Conservation (phyloP, 176 grass and related monocot species). For the Typha latifolia region DNA sequence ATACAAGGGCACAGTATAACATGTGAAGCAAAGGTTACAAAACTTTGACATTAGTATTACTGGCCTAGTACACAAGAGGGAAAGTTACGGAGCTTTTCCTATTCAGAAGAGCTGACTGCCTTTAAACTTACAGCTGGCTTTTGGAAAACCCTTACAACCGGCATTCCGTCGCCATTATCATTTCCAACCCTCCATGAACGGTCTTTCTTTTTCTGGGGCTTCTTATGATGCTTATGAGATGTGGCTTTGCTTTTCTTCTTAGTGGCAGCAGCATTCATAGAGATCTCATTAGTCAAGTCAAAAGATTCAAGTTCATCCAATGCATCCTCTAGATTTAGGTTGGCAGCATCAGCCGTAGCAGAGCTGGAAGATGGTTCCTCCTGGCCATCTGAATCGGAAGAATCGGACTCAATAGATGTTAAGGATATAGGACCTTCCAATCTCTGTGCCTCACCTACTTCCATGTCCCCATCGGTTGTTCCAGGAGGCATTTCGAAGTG, state of each 20-base stretch:
- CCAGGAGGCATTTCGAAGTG: constrained; percentile 77
- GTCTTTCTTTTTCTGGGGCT: constrained; percentile 67
- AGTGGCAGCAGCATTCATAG: constrained; percentile 10
- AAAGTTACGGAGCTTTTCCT: not conserved
- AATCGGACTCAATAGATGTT: constrained; percentile 14
- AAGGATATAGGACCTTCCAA: constrained; percentile 11
- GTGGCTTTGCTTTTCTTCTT: constrained; percentile 32
- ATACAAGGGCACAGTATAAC: not conserved
- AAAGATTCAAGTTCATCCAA: constrained; percentile 53
- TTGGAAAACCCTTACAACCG: constrained; percentile 37
- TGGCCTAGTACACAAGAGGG: not conserved
- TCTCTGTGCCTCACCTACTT: not conserved
- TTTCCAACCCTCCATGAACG: constrained; percentile 55
- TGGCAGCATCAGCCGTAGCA: not conserved
- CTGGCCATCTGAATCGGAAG: not conserved
- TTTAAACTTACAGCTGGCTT: constrained; percentile 28
- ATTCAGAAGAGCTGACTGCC: not conserved
- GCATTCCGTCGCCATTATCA: constrained; percentile 37
- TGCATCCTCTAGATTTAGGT: constrained; percentile 26
- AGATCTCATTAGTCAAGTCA: constrained; percentile 22
- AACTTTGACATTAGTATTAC: not conserved
- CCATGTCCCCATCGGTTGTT: not conserved
- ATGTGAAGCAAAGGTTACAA: not conserved
- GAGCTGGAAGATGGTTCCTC: not conserved
- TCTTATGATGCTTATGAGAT: constrained; percentile 45